Evolutionary conservation across 1,139 yeast species (phyloP).

Genomic region (Sugiyamaella castrensis): DNA sequence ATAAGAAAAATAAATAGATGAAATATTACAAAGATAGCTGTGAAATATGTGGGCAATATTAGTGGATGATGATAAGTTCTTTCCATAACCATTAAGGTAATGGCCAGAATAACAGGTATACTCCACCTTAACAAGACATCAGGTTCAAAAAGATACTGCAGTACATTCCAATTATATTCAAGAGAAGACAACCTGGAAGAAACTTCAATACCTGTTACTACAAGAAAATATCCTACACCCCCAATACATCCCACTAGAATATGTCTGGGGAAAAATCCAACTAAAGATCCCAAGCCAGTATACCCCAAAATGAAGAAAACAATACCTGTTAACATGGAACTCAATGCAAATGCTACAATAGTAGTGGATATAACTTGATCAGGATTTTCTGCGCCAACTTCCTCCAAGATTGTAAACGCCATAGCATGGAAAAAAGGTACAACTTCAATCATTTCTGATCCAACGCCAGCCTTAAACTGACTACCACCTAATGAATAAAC

Average conservation of each 20-base stretch:
- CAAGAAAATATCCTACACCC: slow-evolving; percentile 91
- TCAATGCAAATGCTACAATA: slow-evolving; percentile 75
- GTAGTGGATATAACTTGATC: slow-evolving; percentile 81
- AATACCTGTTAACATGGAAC: slow-evolving; percentile 81
- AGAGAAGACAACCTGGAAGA: slow-evolving; percentile 76
- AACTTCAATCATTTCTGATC: slow-evolving; percentile 97
- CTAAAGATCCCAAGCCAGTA: slow-evolving; percentile 74
- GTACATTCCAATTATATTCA: slow-evolving; percentile 57
- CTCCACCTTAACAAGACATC: slow-evolving; percentile 62
- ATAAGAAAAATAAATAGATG: slow-evolving; percentile 63
- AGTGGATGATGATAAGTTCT: slow-evolving; percentile 66
- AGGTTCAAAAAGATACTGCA: slow-evolving; percentile 47
- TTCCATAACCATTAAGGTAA: slow-evolving; percentile 52
- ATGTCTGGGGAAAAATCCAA: slow-evolving; percentile 94
- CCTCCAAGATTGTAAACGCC: slow-evolving; percentile 68
- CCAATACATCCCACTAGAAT: slow-evolving; percentile 96
- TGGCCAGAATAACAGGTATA: slow-evolving; percentile 64
- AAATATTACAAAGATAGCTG: slow-evolving; percentile 62
- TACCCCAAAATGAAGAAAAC: slow-evolving; percentile 77
- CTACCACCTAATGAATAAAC: slow-evolving; percentile 89
- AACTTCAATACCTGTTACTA: slow-evolving; percentile 89
- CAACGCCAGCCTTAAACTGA: slow-evolving; percentile 83
- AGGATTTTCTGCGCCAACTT: slow-evolving; percentile 52
- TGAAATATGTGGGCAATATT: slow-evolving; percentile 78
- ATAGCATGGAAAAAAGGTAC: slow-evolving; percentile 96